Percentiles rank a stretch among this genome's conserved stretches.
These are phyloP conservation scores for Yamadazyma endophytica DNA, from an alignment of 805 yeast species.

Conservation along the genomic window DNA sequence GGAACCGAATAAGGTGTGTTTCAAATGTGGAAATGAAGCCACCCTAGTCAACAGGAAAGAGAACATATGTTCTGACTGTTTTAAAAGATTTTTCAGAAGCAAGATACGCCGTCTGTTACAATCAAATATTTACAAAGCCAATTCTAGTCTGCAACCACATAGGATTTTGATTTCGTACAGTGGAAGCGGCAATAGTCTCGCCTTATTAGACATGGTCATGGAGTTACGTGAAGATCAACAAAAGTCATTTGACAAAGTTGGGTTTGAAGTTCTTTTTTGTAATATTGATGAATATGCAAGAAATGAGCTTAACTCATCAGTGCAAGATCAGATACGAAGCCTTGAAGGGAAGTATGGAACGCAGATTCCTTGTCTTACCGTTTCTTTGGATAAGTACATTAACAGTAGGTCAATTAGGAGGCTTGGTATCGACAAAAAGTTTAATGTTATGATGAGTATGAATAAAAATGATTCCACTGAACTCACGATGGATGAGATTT, in stretches of 20 bases:
- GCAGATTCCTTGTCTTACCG: neutral
- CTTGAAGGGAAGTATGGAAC: neutral
- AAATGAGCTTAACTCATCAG: slow-evolving; percentile 2
- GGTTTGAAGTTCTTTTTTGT: slow-evolving; percentile 57
- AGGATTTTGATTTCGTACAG: slow-evolving; percentile 59
- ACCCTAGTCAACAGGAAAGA: slow-evolving; percentile 57
- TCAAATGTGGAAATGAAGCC: slow-evolving; percentile 48
- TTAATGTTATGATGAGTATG: slow-evolving; percentile 6
- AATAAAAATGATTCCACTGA: slow-evolving; percentile 7
- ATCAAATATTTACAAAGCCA: slow-evolving; percentile 67
- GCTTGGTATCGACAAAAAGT: slow-evolving; percentile 8
- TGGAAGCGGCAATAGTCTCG: slow-evolving; percentile 64
- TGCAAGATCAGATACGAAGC: neutral
- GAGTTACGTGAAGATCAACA: slow-evolving; percentile 61
- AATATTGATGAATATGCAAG: slow-evolving; percentile 38
- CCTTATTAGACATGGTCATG: slow-evolving; percentile 61
- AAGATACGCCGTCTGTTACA: slow-evolving; percentile 80
- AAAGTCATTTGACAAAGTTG: slow-evolving; percentile 56
- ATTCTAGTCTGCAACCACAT: slow-evolving; percentile 31
- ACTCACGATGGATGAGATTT: slow-evolving; percentile 25
- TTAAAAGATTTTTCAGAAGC: slow-evolving; percentile 64
- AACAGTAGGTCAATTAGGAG: slow-evolving; percentile 4
- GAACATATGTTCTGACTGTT: slow-evolving; percentile 63
- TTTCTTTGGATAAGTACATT: neutral
- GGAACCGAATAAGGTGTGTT: slow-evolving; percentile 26